These are phyloP conservation scores for Triglochin maritima DNA, from an alignment of 106 monocot species.

Conservation along the genomic window DNA sequence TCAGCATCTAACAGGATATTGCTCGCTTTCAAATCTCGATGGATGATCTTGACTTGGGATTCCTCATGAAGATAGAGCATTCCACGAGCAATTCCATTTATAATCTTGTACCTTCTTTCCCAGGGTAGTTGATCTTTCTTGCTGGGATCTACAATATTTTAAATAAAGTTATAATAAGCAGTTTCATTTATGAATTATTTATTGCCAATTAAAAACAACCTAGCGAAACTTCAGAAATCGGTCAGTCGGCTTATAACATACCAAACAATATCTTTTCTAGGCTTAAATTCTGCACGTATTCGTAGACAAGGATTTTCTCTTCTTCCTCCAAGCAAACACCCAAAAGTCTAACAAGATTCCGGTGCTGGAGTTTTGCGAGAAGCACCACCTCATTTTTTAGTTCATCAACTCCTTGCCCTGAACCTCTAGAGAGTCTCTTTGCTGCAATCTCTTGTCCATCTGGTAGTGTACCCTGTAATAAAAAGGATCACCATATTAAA, in stretches of 20 bases:
- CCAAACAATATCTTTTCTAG: conserved; percentile 10
- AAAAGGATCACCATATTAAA: too few relatives aligned
- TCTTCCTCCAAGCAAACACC: conserved; percentile 14
- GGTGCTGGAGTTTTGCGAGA: conserved; percentile 12
- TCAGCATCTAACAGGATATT: neutral
- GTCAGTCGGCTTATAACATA: neutral
- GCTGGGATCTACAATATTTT: neutral
- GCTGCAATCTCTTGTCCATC: conserved; percentile 14
- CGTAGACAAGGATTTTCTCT: conserved; percentile 13
- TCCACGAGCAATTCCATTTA: conserved; percentile 3
- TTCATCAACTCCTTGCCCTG: neutral
- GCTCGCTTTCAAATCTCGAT: conserved; percentile 6
- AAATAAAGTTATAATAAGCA: neutral
- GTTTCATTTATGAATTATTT: neutral
- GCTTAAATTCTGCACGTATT: neutral
- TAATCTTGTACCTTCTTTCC: neutral
- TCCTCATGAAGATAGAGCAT: conserved; percentile 8
- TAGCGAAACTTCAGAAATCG: neutral
- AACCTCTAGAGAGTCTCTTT: conserved; percentile 1
- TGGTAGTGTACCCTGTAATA: neutral
- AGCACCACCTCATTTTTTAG: conserved; percentile 14
- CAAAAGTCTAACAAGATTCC: conserved; percentile 14
- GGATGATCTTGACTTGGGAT: conserved; percentile 1
- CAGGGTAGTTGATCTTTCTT: neutral
- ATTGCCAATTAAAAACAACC: neutral